Base-by-base conservation (phyloP, 768 basidiomycete genomes). In the Cystoderma amianthinum region DNA sequence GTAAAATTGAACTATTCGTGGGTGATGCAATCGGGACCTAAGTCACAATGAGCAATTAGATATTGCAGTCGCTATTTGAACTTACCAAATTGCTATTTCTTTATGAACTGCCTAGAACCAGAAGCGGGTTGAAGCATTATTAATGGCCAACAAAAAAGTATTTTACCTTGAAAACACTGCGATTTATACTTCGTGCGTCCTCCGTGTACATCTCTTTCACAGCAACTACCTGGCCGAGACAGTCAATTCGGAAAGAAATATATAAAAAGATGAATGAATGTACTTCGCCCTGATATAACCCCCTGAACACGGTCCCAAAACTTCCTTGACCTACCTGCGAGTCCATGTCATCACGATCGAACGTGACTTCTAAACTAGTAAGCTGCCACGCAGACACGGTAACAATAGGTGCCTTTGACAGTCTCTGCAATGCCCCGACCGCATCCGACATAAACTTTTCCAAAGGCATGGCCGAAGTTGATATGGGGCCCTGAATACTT, bases 81-180 rank as follows among this genome's bases (percentile, higher is more conserved):
- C 13, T 5, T 15, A 39, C 38, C 38, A 39, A n/a, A 39, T 39
- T n/a, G 19, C 18, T 11, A 39, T 39, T 25, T 39, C 38, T n/a
- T 25, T n/a, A 13, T 22, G 38, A n/a, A 39, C 24, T 5, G 9
- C 23, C 38, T 39, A 28, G n/a, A n/a, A n/a, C n/a, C n/a, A 7
- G 25, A 28, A 28, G 25, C 25, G 25, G 25, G n/a, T 28, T 28
- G n/a, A n/a, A 28, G 7, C n/a, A 28, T 28, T n/a, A n/a, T n/a
- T n/a, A 7, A 28, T 7, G 25, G 25, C n/a, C n/a, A n/a, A n/a
- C n/a, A n/a, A 28, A 7, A 28, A 28, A 7, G 25, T n/a, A 7
- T 7, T 28, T 28, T n/a, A 28, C 25, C 25, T 28, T 28, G 7
- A 28, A n/a, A 28, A 28, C n/a, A 28, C n/a, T 7, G n/a, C 25